A percentile compares a stretch with the other conserved stretches of the same genome.
phyloP scores from a whole-genome alignment of 2,329 filamentous ascomycete genomes.

The Canariomyces notabilis region DNA sequence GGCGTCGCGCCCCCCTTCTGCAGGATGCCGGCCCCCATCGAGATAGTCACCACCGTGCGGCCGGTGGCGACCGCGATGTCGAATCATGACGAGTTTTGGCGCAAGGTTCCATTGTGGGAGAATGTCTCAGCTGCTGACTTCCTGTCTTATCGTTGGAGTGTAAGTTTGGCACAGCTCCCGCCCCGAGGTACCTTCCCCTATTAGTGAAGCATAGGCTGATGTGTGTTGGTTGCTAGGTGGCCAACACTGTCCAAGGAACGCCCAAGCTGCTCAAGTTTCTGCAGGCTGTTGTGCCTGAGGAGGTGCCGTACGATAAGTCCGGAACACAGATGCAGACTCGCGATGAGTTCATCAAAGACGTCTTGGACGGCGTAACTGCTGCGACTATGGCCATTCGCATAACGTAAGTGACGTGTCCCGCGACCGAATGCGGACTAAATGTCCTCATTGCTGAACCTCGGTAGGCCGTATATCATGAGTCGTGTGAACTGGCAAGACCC shows the following conservation, averaged over 20 bases:
- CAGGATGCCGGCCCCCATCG: background rate
- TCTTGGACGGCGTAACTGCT: slow-evolving; percentile 45
- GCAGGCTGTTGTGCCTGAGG: slow-evolving; percentile 43
- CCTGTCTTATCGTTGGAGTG: slow-evolving; percentile 50
- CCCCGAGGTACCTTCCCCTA: background rate
- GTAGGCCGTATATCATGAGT: slow-evolving; percentile 53
- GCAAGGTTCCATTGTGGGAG: slow-evolving; percentile 44
- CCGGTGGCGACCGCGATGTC: slow-evolving; percentile 1
- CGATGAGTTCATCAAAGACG: slow-evolving; percentile 50
- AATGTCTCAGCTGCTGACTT: slow-evolving; percentile 45
- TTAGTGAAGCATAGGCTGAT: background rate
- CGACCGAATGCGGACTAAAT: background rate
- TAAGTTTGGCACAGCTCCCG: slow-evolving; percentile 31
- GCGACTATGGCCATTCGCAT: slow-evolving; percentile 58
- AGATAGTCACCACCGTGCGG: background rate
- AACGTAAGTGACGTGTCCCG: slow-evolving; percentile 35
- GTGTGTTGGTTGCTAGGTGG: slow-evolving; percentile 31
- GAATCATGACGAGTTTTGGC: slow-evolving; percentile 43
- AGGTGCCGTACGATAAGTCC: slow-evolving; percentile 37
- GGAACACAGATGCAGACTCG: slow-evolving; percentile 38
- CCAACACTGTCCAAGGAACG: slow-evolving; percentile 46
- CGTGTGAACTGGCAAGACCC: slow-evolving; percentile 56
- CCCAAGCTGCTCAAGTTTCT: slow-evolving; percentile 46
- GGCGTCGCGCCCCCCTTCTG: slow-evolving; percentile 5
- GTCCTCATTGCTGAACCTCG: background rate